These are phyloP conservation scores for Suhomyces maxii DNA, from an alignment of 1,139 yeast genomes.

Conservation along the genomic window DNA sequence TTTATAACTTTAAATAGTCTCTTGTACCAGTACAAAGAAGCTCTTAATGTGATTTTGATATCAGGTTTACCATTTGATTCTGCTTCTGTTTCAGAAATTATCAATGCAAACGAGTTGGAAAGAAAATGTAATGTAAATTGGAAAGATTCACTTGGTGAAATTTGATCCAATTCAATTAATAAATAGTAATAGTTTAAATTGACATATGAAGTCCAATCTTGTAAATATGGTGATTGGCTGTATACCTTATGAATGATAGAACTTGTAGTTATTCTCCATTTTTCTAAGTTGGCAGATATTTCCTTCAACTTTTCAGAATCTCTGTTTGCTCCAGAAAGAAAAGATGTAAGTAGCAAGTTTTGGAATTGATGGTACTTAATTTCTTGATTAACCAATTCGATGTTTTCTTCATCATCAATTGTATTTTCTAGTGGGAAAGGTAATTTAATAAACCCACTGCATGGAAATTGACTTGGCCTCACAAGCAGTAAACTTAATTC, in stretches of 20 bases:
- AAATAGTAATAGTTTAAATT: constrained; percentile 43
- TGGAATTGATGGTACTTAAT: constrained; percentile 23
- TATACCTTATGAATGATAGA: constrained; percentile 28
- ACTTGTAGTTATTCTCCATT: constrained; percentile 37
- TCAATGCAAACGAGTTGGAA: constrained; percentile 41
- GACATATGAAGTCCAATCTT: constrained; percentile 33
- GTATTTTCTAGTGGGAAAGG: constrained; percentile 13
- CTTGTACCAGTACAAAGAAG: constrained; percentile 33
- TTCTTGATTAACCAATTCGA: constrained; percentile 22
- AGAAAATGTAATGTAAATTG: constrained; percentile 46
- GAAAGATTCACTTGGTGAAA: constrained; percentile 37
- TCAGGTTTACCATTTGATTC: constrained; percentile 4
- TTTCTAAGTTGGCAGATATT: constrained; percentile 30
- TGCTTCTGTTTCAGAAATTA: constrained; percentile 25
- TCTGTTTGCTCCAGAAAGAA: constrained; percentile 6
- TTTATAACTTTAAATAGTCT: constrained; percentile 39
- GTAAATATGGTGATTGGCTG: constrained; percentile 28
- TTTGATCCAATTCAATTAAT: constrained; percentile 42
- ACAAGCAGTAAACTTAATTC: constrained; percentile 35
- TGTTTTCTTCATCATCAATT: constrained; percentile 19
- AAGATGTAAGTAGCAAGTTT: constrained; percentile 17
- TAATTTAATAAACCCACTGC: constrained; percentile 19
- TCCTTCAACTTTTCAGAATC: constrained; percentile 16
- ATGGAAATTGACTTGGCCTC: constrained; percentile 39
- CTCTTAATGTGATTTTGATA: constrained; percentile 12